Base-by-base conservation (phyloP, 225 moss, liverwort and hornwort species). In the Takakia lepidozioides region DNA sequence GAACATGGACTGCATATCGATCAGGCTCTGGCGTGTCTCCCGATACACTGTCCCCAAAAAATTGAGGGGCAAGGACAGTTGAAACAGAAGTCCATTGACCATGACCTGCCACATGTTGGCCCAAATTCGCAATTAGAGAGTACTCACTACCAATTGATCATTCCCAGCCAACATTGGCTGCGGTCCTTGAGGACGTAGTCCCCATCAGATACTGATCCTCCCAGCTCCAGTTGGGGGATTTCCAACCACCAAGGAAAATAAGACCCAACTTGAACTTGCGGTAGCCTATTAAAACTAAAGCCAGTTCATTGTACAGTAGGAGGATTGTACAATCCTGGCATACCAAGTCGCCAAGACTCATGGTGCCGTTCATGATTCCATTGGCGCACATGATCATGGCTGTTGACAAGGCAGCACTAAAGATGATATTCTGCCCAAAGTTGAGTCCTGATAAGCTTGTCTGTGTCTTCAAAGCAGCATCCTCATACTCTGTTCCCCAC, bases 1-100 rank as follows among this genome's bases (percentile, higher is more conserved):
- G 59, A 98, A 98, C 98, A 98, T 98, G 8, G 91, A 84, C 47
- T 98, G 91, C 98, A 98, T 98, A 57, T 98, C 98, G 55, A 98
- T 87, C 45, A 98, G 72, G 59, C 98, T 98, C 73, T 98, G 98
- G 43, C 85, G 68, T 22, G 98, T 98, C 66, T 98, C 98, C 51
- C 98, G 78, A 59, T 98, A 98, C 19, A 98, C 98, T 52, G 98
- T 98, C 28, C 98, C 98, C 59, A 98, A 66, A 66, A 98, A 98
- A 72, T 98, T 98, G 63, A 98, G 58, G 26, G 98, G 98, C 42
- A 98, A 66, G 32, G 98, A 98, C 62, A 98, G 68, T 69, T 98
- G 98, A 55, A 98, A 98, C 38, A 98, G 85, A 54, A 98, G 64
- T 54, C 98, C 98, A 64, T 98, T 98, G 59, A 98, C 98, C 98